Base-by-base conservation (phyloP, 352 stramenopile species). In the Pythium brachiatum region DNA sequence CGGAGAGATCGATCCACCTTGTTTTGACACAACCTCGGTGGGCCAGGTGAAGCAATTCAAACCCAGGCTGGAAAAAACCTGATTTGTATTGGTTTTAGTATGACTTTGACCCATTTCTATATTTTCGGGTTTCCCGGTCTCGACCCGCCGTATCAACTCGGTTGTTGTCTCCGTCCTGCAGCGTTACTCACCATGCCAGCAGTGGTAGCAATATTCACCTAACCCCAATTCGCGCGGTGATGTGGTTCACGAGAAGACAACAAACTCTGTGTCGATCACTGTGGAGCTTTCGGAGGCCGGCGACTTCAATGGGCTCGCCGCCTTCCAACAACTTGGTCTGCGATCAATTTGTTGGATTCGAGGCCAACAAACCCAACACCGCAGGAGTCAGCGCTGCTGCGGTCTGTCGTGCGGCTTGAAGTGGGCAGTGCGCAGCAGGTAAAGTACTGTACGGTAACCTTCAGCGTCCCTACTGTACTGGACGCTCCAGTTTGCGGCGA, bases 331-430 rank as follows among this genome's bases (percentile, higher is more conserved):
- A 20, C 12, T 52, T 32, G 21, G 4, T 21, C 15, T 8, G 2
- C 44, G 44, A 21, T 21, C 21, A 32, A 52, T 8, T 52, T 29
- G 44, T 52, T 52, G 44, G 44, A n/a, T 20, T 23, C 25, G 15
- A 23, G 2, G 20, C n/a, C 39, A 47, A 47, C 39, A 31, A 29
- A n/a, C 11, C 23, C 21, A 31, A 32, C 12, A 31, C 9, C 5
- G 39, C 16, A 44, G 7, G 15, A 44, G 36, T 44, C 39, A 47
- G 39, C 18, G 21, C 43, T 12, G 16, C 23, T 8, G 44, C 29
- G 29, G 5, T 34, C 44, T 52, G 44, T 32, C 44, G 44, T 52
- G 44, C 44, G 44, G n/a, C 44, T 52, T 52, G 8, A 52, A 52
- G 44, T 52, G 44, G 44, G 43, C 43, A 51, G 43, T 51, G 43